Evolutionary conservation across 495 filamentous ascomycete genomes (phyloP).

Genomic region (Oleoguttula mirabilis): DNA sequence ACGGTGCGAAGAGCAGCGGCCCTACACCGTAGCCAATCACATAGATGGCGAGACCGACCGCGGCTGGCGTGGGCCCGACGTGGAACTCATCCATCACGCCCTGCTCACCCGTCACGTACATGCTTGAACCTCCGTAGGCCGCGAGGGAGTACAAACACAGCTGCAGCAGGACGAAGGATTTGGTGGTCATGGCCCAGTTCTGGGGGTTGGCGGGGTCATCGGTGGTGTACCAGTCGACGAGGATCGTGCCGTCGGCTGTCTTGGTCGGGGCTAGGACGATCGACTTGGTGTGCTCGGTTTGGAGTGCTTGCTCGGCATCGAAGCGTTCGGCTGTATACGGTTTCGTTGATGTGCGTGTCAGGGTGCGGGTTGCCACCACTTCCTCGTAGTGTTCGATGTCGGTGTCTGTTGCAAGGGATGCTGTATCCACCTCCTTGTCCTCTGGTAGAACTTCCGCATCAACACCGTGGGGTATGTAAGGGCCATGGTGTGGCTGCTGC

Average conservation of each 20-base stretch:
- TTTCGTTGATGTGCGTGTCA: neutral
- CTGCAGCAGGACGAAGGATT: constrained; percentile 29
- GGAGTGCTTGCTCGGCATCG: constrained; percentile 1
- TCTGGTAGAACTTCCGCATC: no score
- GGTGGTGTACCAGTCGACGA: constrained; percentile 46
- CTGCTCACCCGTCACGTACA: constrained; percentile 21
- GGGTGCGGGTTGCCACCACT: neutral
- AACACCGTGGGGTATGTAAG: no score
- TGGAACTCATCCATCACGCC: constrained; percentile 23
- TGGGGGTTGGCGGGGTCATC: constrained; percentile 44
- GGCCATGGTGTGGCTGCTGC: no score
- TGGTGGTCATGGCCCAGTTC: constrained; percentile 39
- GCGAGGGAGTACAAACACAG: constrained; percentile 25
- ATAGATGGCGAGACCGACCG: constrained; percentile 29
- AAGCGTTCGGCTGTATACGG: neutral
- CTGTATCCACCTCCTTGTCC: no score
- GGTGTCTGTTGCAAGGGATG: no score
- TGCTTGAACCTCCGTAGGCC: constrained; percentile 22
- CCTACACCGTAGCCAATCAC: constrained; percentile 32
- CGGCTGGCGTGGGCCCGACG: constrained; percentile 25
- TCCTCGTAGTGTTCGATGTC: neutral
- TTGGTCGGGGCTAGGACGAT: constrained; percentile 6
- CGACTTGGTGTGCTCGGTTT: neutral
- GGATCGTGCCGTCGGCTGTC: constrained; percentile 23
- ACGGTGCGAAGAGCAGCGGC: constrained; percentile 23